These are phyloP conservation scores for Anthoceros angustus DNA, from an alignment of 225 moss, liverwort and hornwort genomes.

Conservation along the genomic window DNA sequence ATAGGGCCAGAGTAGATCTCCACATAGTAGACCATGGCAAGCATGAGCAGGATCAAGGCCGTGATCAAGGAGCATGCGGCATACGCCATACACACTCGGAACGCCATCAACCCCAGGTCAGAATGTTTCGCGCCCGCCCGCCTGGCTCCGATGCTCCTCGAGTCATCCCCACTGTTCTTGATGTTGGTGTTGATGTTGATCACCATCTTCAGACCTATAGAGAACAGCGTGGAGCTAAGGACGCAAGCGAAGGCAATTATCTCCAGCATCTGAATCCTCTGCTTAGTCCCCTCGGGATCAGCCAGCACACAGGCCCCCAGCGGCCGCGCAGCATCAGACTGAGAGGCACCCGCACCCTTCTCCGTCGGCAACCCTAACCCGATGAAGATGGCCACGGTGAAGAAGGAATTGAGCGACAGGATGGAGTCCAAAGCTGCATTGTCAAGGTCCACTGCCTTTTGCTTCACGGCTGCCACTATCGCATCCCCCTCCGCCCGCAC, in stretches of 20 bases:
- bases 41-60: background rate
- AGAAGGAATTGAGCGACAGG: background rate
- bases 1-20: background rate
- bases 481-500: too few species aligned
- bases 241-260: background rate
- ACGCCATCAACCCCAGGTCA: background rate
- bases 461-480: too few species aligned
- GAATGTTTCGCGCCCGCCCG: background rate
- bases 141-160: background rate
- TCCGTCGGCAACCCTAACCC: background rate
- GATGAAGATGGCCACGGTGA: background rate
- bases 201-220: background rate
- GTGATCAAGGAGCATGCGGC: background rate
- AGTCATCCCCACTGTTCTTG: background rate
- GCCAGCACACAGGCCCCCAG: background rate
- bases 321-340: background rate
- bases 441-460: too few species aligned
- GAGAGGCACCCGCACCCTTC: background rate
- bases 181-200: background rate
- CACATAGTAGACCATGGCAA: background rate
- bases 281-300: background rate
- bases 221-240: background rate
- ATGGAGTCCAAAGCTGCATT: background rate
- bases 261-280: background rate
- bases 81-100: background rate